Base-by-base conservation (phyloP, 1,284 basidiomycete genomes). In the Cystobasidium pallidum region DNA sequence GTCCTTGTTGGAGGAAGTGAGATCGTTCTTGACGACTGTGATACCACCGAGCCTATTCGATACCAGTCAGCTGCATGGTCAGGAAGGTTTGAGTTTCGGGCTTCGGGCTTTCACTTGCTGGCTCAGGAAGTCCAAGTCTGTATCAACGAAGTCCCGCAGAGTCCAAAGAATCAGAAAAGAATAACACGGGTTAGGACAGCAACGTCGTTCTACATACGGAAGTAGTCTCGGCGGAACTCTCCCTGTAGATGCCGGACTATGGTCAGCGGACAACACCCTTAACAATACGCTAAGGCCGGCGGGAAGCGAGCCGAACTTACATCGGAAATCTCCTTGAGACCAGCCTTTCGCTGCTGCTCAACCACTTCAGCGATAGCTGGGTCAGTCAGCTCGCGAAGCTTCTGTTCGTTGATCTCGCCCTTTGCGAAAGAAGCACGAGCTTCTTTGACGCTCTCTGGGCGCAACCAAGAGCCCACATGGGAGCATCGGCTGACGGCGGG, bases 381-480 rank as follows among this genome's bases (percentile, higher is more conserved):
- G 75, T 88, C 85, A 80, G 88, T 86, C 32, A 83, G 75, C 63
- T 80, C 80, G 34, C 80, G 81, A 17, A 89, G 81, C 47, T 85
- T 83, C 3, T 83, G 80, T 26, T 75, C 78, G 73, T 89, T 89
- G 81, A 99, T 86, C 81, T 97, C 93, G 78, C 89, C 70, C 86
- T 99, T 99, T 83, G 87, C 88, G 81, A 94, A 88, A 84, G 92
- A 95, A 77, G 93, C 89, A 85, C 94, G 94, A 79, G 93, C 93
- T 79, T 86, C 85, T 83, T 94, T 94, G 79, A 99, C 99, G 84
- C 98, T 95, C 85, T 97, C 43, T 3, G 68, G 68, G 19, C 68
- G 59, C 30, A 71, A 59, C 68, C 68, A 71, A 24, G 68, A 71
- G 49, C 68, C 68, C 39, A 71, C 61, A 36, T 63, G 61, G 51